A percentile compares a stretch with the other conserved stretches of the same genome.
Conservation (phyloP, 306 rosid species). For the Cucurbita ficifolia region DNA sequence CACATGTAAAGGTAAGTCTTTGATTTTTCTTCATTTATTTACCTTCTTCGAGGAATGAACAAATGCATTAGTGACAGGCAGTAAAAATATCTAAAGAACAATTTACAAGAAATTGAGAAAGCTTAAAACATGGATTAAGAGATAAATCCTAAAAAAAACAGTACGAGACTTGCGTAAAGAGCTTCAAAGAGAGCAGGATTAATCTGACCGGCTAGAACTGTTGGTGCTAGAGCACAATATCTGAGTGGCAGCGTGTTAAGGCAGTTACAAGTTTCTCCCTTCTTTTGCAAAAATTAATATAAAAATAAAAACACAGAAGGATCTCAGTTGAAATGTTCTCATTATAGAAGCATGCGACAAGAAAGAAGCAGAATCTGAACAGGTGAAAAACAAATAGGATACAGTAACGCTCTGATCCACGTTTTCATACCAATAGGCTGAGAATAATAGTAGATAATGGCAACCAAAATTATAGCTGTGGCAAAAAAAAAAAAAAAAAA, state of each 20-base stretch:
- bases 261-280: constrained; percentile 8
- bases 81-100: neutral
- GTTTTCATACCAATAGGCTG: constrained; percentile 52
- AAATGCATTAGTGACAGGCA: neutral
- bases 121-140: neutral
- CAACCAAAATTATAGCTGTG: constrained; percentile 68
- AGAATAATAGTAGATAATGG: constrained; percentile 80
- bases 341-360: constrained; percentile 3
- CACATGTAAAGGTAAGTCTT: neutral
- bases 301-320: neutral
- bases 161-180: constrained; percentile 59
- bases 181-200: constrained; percentile 84
- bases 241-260: constrained; percentile 54
- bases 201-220: constrained; percentile 76
- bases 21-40: neutral
- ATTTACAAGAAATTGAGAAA: neutral
- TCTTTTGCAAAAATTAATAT: neutral
- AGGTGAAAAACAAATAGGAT: constrained; percentile 35
- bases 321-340: neutral
- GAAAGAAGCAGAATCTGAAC: constrained; percentile 6
- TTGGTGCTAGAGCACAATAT: constrained; percentile 85
- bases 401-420: constrained; percentile 75
- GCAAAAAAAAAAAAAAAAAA: constrained; percentile 11
- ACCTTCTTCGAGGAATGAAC: neutral
- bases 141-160: neutral